A percentile compares a stretch with the other conserved stretches of the same genome.
Conservation (phyloP, 1,284 basidiomycete species). For the Mycena citricolor region DNA sequence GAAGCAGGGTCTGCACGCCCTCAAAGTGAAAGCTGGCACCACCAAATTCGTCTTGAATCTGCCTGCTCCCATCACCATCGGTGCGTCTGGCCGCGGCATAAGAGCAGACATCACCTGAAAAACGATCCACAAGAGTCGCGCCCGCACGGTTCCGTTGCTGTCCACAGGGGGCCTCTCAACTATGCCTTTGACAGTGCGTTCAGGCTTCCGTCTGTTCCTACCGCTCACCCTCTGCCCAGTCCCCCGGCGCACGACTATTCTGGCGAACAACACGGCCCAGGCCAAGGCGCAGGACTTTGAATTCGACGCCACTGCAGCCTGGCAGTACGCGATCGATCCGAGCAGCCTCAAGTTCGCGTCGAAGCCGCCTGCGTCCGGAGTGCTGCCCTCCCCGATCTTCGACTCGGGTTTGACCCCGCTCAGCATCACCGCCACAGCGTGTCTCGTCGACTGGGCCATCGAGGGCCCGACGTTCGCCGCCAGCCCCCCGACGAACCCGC, state of each 20-base stretch:
- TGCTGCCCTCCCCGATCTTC: conserved; percentile 55
- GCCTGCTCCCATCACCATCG: conserved; percentile 28
- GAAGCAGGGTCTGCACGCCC: conserved; percentile 33
- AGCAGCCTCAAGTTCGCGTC: conserved; percentile 44
- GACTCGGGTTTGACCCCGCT: conserved; percentile 53
- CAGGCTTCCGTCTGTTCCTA: neutral
- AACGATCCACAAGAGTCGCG: conserved; percentile 33
- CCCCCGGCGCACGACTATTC: conserved; percentile 41
- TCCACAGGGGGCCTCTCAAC: conserved; percentile 37
- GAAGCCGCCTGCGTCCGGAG: conserved; percentile 15
- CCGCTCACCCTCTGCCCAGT: conserved; percentile 29
- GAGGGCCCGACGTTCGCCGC: conserved; percentile 52
- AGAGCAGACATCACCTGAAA: conserved; percentile 29
- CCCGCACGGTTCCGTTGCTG: conserved; percentile 35
- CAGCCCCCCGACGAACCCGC: conserved; percentile 42
- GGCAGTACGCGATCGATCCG: conserved; percentile 60
- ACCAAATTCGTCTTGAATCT: conserved; percentile 48
- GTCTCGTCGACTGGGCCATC: conserved; percentile 45
- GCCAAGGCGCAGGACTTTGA: conserved; percentile 54
- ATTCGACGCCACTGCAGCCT: conserved; percentile 49
- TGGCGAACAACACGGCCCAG: conserved; percentile 46
- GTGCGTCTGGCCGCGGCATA: neutral
- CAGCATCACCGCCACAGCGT: conserved; percentile 51
- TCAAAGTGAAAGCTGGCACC: conserved; percentile 34
- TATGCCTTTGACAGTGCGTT: conserved; percentile 33